Evolutionary conservation across 2,329 filamentous ascomycete species (phyloP).

Genomic region (Monosporascus sp.): DNA sequence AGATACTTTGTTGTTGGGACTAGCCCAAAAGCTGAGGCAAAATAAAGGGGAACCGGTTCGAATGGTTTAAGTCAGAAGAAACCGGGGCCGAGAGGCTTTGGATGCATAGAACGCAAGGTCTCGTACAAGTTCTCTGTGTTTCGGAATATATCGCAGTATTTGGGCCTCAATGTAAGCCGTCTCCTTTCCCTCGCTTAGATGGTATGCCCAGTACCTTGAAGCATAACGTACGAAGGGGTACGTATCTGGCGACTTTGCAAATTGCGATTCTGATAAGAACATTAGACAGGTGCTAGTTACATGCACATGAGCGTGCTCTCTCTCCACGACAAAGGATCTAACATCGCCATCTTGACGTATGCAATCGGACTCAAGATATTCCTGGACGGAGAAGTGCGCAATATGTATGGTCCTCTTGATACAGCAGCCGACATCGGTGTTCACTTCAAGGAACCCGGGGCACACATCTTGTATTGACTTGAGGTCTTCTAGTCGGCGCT

Average conservation of each 20-base stretch:
- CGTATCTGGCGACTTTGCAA: background rate
- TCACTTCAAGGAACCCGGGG: background rate
- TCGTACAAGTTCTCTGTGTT: background rate
- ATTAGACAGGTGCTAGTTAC: background rate
- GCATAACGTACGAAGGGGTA: background rate
- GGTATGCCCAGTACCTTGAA: background rate
- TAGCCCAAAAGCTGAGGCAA: too few species aligned
- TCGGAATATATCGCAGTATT: background rate
- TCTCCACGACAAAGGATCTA: background rate
- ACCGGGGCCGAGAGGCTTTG: too few species aligned
- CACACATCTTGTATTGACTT: background rate
- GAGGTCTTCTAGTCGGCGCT: background rate
- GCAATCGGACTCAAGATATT: background rate
- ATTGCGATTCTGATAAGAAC: background rate
- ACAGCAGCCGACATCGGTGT: background rate
- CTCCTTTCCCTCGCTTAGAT: background rate
- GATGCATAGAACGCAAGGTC: background rate
- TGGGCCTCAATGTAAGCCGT: background rate
- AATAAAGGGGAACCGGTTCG: too few species aligned
- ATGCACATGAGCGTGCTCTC: background rate
- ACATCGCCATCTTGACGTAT: background rate
- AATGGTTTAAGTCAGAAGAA: too few species aligned
- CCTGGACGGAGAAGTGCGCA: background rate
- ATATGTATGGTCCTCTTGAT: background rate
- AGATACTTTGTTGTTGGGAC: too few species aligned